phyloP scores from a whole-genome alignment of 345 rosid species.

The Gossypium sturtianum region DNA sequence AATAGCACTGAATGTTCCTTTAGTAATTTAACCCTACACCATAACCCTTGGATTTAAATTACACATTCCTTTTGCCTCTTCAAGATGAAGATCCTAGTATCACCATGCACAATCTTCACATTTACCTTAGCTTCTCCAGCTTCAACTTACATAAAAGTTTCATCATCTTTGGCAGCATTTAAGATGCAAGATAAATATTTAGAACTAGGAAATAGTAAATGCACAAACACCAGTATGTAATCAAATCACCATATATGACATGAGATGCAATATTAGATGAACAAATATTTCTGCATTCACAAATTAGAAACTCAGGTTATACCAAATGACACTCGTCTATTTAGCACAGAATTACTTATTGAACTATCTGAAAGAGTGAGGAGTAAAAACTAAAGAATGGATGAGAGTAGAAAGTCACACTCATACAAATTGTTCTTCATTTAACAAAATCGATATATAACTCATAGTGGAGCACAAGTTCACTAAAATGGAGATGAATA shows the following conservation, averaged over 20 bases:
- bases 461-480: constrained; percentile 4
- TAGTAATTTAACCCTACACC: background rate
- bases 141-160: background rate
- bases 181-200: background rate
- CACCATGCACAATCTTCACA: background rate
- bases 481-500: constrained; percentile 8
- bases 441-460: background rate
- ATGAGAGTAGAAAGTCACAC: too few relatives aligned
- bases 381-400: background rate
- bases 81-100: background rate
- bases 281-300: background rate
- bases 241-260: background rate
- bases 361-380: background rate
- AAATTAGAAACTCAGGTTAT: background rate
- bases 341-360: background rate
- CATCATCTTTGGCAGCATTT: background rate
- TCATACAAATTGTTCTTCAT: background rate
- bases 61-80: background rate
- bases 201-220: background rate
- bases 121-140: background rate
- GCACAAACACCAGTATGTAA: background rate
- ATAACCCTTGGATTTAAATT: background rate
- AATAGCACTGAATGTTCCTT: background rate
- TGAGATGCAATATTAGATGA: background rate
- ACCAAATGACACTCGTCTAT: background rate